A percentile compares a stretch with the other conserved stretches of the same genome.
Evolutionary conservation across 371 early-diverging fungal genomes (phyloP).

Genomic region (Rhizomucor miehei): DNA sequence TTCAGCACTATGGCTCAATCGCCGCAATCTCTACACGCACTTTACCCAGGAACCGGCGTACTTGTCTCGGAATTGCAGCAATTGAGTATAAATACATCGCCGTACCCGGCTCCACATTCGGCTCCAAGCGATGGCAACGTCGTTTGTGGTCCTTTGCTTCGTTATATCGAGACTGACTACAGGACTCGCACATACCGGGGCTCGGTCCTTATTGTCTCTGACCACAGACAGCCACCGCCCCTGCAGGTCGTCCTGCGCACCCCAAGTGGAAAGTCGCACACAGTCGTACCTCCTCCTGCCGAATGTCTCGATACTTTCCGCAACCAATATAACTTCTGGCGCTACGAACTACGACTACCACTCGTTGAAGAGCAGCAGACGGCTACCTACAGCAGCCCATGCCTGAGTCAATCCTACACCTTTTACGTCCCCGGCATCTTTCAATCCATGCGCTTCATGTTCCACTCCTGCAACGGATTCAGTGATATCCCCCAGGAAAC

Average conservation of each 20-base stretch:
- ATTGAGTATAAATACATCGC: no score
- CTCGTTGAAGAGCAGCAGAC: slow-evolving; percentile 20
- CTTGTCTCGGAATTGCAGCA: no score
- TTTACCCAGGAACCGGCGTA: background rate
- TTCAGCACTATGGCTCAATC: no score
- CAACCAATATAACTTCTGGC: slow-evolving; percentile 32
- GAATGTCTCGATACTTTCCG: slow-evolving; percentile 29
- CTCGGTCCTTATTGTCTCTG: slow-evolving; percentile 31
- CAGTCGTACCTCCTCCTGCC: slow-evolving; percentile 7
- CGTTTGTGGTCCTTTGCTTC: slow-evolving; percentile 32
- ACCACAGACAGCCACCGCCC: slow-evolving; percentile 18
- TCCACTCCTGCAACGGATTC: slow-evolving; percentile 73
- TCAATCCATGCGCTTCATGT: slow-evolving; percentile 52
- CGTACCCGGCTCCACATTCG: no score
- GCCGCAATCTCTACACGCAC: no score
- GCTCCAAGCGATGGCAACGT: slow-evolving; percentile 9
- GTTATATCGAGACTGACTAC: slow-evolving; percentile 31
- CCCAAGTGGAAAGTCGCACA: slow-evolving; percentile 2
- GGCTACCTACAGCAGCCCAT: slow-evolving; percentile 19
- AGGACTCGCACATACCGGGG: slow-evolving; percentile 23
- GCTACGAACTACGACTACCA: slow-evolving; percentile 30
- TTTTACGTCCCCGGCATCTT: slow-evolving; percentile 42
- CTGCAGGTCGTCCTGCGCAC: slow-evolving; percentile 11
- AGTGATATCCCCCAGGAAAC: slow-evolving; percentile 51
- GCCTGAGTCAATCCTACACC: slow-evolving; percentile 14